Evolutionary conservation across 768 basidiomycete genomes (phyloP), one percentile per base, ranked within the genome.

Genomic region (Xerocomellus chrysenteron): DNA sequence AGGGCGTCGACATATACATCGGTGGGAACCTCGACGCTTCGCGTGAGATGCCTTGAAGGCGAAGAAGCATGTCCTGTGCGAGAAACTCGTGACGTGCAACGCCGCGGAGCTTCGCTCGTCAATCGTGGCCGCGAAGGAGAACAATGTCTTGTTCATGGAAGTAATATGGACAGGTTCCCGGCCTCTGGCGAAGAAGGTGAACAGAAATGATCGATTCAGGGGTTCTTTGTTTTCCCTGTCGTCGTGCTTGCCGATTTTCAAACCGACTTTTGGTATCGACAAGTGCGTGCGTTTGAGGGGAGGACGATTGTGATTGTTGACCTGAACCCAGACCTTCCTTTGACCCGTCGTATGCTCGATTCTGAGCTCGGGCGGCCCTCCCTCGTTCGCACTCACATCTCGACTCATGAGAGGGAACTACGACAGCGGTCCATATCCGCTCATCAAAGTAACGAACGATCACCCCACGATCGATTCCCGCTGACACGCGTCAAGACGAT

Each of bases 401-500:
- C 32, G 32, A 32, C 36, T 44, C n/a, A n/a, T 7, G 30, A 14
- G 24, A 10, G 21, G 24, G 19, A 26, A 32, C 33, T 19, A 21
- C 8, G n/a, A 42, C 14, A 39, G 41, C 10, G 21, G 40, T n/a
- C 14, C 19, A 48, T 33, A 33, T 42, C 30, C 14, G 12, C 21
- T 19, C 17, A 39, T 37, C 35, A n/a, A 14, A 37, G 43, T 14
- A 33, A 35, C n/a, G 16, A 30, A 2, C 32, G 45, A 47, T 59
- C 42, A 24, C 11, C 12, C 14, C 39, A 12, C 24, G 26, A 32
- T n/a, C 44, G 35, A 30, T 58, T 41, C 11, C 40, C n/a, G 42
- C 19, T 33, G 55, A 40, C 26, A 21, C 35, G 2, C 37, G 28
- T 37, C 56, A 74, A 77, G 76, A 74, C 78, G 16, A 78, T 80